Evolutionary conservation across 345 rosid genomes (phyloP), one percentile per base, ranked within the genome.

Genomic region (Salix udensis): DNA sequence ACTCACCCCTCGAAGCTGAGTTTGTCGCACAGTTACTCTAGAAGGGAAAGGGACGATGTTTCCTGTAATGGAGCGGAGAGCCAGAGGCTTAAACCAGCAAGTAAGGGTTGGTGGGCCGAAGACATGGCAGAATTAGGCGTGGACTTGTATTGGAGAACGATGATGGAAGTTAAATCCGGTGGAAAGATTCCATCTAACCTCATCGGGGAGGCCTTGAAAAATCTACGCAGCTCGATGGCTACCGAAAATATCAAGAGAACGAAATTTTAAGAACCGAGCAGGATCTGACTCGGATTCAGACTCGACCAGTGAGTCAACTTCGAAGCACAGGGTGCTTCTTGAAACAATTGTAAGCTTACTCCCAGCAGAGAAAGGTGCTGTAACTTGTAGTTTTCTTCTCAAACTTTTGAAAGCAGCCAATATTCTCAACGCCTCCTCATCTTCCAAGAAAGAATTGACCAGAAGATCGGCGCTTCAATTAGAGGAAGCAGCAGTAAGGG

Each of bases 71-170:
- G 94, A 65, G 53, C 84, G 7, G 93, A 84, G 82, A 85, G 91
- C 83, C 89, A 70, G 78, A 84, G 86, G 84, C 83, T 52, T 72
- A 89, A 82, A n/a, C 83, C 83, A 37, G 50, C 82, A 15, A 76
- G 75, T 61, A 91, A 83, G 75, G 94, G 93, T 16, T 96, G 98
- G 99, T 96, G 99, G 99, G 99, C 93, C 67, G 96, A 96, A 79
- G 99, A 96, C 79, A 85, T 96, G 39, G 98, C 98, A 1, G 99
- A 96, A 82, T 76, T 96, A 74, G 84, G 97, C 39, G 89, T 96
- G 44, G 97, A 93, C 84, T 86, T 93, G 30, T 96, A 93, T 46
- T 96, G 97, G 99, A 91, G 97, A 82, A 87, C 90, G 46, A 90
- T 93, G 97, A 84, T 92, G 64, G 96, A 93, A 18, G 82, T 96